Base-by-base conservation (phyloP, 2,329 filamentous ascomycete genomes). In the Botryosphaeria dothidea region DNA sequence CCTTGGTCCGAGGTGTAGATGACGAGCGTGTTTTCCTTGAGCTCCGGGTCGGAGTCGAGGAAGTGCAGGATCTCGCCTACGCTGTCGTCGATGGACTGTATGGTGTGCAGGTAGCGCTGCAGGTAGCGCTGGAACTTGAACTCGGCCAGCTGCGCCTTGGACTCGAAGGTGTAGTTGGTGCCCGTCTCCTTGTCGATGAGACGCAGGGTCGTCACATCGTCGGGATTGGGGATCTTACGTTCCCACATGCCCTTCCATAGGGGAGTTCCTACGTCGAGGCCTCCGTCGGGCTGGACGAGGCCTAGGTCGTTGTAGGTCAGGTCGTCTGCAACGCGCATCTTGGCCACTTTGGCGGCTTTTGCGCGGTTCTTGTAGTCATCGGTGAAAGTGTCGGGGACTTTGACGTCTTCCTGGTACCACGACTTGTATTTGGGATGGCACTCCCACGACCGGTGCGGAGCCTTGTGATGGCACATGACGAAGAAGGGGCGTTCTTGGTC, bases 81-180 rank as follows among this genome's bases (percentile, higher is more conserved):
- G 57, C 81, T 84, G 56, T 86, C 83, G 65, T 86, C 84, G 34
- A 86, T 78, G 23, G 74, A 77, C 67, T 84, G 82, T 36, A 86
- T 83, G 0, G 80, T 82, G 1, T 83, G 82, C 0, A 86, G 76
- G 52, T 86, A 86, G 1, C 83, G 78, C 73, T 85, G 81, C 82
- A 85, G 84, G 68, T 86, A 86, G 2, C 84, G 77, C 71, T 86
- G 83, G 67, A 81, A 86, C 70, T 86, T 86, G 77, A 84, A 86
- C 62, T 83, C 78, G 9, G 80, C 77, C 1, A 85, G 76, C 64
- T 84, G 81, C 1, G 71, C 68, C 5, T 68, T 48, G 0, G 71
- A 78, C 15, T 73, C 68, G 69, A 85, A 85, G 0, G 75, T 81
- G 68, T 84, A 86, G 1, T 79, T 74, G 1, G 73, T 75, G 1